phyloP scores from a whole-genome alignment of 306 rosid species.

The Mimosa pudica region DNA sequence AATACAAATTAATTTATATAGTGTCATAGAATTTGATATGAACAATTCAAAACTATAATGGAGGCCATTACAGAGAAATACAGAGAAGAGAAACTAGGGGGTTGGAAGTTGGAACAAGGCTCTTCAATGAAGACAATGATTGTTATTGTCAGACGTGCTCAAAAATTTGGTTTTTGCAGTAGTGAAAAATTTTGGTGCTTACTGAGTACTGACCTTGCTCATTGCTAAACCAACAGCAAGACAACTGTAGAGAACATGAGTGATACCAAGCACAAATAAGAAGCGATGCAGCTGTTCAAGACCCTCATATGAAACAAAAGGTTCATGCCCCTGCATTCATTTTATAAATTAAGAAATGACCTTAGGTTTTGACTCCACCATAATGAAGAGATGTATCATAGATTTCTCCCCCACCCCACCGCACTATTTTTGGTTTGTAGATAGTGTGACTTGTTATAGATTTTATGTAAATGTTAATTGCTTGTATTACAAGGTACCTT shows the following conservation, averaged over 20 bases:
- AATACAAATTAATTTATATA: background rate
- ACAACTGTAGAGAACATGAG: constrained; percentile 92
- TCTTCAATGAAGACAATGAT: background rate
- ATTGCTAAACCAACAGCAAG: constrained; percentile 91
- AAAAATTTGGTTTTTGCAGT: background rate
- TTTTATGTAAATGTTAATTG: background rate
- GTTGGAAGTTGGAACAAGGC: constrained; percentile 27
- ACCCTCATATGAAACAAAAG: constrained; percentile 95
- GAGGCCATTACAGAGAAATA: background rate
- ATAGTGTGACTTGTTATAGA: background rate
- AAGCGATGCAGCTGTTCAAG: constrained; percentile 95
- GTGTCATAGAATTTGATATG: background rate
- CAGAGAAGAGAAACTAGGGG: background rate
- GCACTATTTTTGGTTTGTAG: background rate
- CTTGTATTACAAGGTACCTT: too few relatives aligned
- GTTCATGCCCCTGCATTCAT: constrained; percentile 83
- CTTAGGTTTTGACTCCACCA: background rate
- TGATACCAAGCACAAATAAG: constrained; percentile 90
- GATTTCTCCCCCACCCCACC: background rate
- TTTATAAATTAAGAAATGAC: constrained; percentile 9
- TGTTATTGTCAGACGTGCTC: background rate
- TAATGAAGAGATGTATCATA: background rate
- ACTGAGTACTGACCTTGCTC: constrained; percentile 72
- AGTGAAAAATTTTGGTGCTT: constrained; percentile 23
- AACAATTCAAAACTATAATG: background rate